Conservation (phyloP, 73 alveolate genomes). For the Loxodes magnus region DNA sequence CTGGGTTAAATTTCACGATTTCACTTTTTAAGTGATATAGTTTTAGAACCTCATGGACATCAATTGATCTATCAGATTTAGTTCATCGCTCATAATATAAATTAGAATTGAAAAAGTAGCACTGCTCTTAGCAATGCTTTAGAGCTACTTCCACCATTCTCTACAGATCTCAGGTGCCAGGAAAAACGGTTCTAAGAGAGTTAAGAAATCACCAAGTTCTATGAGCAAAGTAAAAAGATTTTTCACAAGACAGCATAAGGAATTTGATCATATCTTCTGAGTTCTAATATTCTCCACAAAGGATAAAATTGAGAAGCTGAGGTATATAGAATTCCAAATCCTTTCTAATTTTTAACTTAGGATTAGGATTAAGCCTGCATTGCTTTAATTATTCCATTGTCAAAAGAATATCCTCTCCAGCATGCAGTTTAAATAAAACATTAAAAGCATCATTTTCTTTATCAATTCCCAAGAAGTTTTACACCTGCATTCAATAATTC, state of each 20-base stretch:
- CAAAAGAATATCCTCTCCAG: too few relatives aligned
- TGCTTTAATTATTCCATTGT: too few relatives aligned
- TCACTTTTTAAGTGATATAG: too few relatives aligned
- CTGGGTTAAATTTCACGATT: too few relatives aligned
- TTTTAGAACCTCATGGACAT: slow-evolving; percentile 24
- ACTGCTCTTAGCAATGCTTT: slow-evolving; percentile 1
- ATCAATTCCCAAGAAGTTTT: too few relatives aligned
- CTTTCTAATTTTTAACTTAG: slow-evolving; percentile 12
- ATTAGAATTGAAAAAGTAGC: neutral
- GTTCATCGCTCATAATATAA: slow-evolving; percentile 5
- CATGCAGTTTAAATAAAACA: too few relatives aligned
- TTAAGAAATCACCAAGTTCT: slow-evolving; percentile 66
- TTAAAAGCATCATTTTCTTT: too few relatives aligned
- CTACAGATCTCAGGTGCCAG: neutral
- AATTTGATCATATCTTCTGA: slow-evolving; percentile 28
- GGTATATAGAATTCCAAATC: slow-evolving; percentile 63
- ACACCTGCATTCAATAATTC: too few relatives aligned
- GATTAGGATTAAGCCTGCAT: neutral
- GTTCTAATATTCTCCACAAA: slow-evolving; percentile 19
- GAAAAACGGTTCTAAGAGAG: slow-evolving; percentile 24
- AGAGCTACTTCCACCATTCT: neutral
- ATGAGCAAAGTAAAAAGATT: slow-evolving; percentile 61
- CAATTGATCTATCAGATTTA: slow-evolving; percentile 25
- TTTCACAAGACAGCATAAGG: slow-evolving; percentile 39
- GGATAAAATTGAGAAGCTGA: slow-evolving; percentile 45